phyloP scores from a whole-genome alignment of 225 moss, liverwort and hornwort genomes.

The Asterella californica region DNA sequence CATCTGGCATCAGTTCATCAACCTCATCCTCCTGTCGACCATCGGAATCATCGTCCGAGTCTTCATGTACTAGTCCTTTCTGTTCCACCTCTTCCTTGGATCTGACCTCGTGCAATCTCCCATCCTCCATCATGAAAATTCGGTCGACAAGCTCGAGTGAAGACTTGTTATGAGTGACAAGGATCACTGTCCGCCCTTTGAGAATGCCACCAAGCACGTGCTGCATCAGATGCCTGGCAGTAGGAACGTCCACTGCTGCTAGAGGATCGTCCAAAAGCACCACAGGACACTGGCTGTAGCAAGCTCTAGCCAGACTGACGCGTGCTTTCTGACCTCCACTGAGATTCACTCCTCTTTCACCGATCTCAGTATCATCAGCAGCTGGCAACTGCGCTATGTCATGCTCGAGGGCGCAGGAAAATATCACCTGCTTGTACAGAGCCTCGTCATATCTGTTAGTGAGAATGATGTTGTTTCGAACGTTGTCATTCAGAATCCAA shows the following conservation, averaged over 20 bases:
- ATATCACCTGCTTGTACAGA: conserved; percentile 55
- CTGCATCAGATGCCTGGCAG: conserved; percentile 85
- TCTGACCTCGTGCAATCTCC: conserved; percentile 27
- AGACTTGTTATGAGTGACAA: conserved; percentile 89
- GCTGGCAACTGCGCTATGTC: conserved; percentile 69
- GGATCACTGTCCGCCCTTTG: conserved; percentile 66
- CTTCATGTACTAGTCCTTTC: conserved; percentile 32
- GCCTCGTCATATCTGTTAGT: conserved; percentile 55
- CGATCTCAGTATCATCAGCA: conserved; percentile 86
- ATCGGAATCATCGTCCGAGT: conserved; percentile 17
- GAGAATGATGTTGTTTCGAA: conserved; percentile 65
- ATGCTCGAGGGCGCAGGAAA: conserved; percentile 82
- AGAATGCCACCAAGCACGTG: conserved; percentile 62
- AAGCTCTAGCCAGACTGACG: conserved; percentile 83
- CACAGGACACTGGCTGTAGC: conserved; percentile 65
- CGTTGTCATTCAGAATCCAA: conserved; percentile 81
- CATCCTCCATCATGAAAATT: conserved; percentile 60
- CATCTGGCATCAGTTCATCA: background rate
- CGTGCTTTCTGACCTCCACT: conserved; percentile 97
- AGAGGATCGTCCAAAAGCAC: conserved; percentile 89
- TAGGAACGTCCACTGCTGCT: conserved; percentile 95
- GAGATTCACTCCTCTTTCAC: conserved; percentile 87
- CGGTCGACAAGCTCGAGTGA: conserved; percentile 62
- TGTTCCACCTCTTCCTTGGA: conserved; percentile 37
- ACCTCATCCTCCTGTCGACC: background rate